Percentiles rank a stretch among this genome's conserved stretches.
Conservation (phyloP, 352 stramenopile genomes). For the Phytophthora multivora region DNA sequence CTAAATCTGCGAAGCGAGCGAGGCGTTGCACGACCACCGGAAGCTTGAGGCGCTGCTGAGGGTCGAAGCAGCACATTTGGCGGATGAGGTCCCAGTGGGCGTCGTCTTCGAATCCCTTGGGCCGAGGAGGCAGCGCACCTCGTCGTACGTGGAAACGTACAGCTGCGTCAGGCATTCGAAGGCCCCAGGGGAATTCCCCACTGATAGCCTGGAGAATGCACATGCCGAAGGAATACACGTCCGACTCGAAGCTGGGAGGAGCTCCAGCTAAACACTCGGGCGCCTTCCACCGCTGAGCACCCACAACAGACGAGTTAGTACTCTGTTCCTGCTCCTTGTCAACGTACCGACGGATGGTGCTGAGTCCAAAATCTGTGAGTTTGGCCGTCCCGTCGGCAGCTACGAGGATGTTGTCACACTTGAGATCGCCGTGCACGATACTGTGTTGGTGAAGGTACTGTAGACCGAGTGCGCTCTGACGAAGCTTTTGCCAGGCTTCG, state of each 20-base stretch:
- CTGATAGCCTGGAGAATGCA: slow-evolving; percentile 37
- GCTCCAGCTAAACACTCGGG: slow-evolving; percentile 29
- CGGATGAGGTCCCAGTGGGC: slow-evolving; percentile 32
- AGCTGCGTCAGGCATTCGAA: slow-evolving; percentile 30
- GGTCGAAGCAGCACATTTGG: slow-evolving; percentile 42
- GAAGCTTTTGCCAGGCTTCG: slow-evolving; percentile 34
- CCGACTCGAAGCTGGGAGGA: slow-evolving; percentile 31
- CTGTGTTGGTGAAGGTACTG: slow-evolving; percentile 43
- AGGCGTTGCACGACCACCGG: slow-evolving; percentile 39
- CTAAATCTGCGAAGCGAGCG: slow-evolving; percentile 31
- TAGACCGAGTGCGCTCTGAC: slow-evolving; percentile 30
- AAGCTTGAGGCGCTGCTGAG: slow-evolving; percentile 34
- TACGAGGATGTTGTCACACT: slow-evolving; percentile 50
- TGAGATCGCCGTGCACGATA: slow-evolving; percentile 43
- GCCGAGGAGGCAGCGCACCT: slow-evolving; percentile 26
- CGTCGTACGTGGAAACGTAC: slow-evolving; percentile 37
- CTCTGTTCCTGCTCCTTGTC: slow-evolving; percentile 10
- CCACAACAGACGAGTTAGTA: slow-evolving; percentile 10
- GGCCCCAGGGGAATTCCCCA: slow-evolving; percentile 33
- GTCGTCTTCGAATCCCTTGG: slow-evolving; percentile 31
- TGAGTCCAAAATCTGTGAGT: slow-evolving; percentile 42
- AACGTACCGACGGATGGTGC: slow-evolving; percentile 24
- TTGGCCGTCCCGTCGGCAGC: slow-evolving; percentile 33
- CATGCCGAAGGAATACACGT: slow-evolving; percentile 46
- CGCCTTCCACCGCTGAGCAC: slow-evolving; percentile 35